A percentile compares a stretch with the other conserved stretches of the same genome.
These are phyloP conservation scores for Fallopia convolvulus DNA, from an alignment of 148 eudicot species.

Conservation along the genomic window DNA sequence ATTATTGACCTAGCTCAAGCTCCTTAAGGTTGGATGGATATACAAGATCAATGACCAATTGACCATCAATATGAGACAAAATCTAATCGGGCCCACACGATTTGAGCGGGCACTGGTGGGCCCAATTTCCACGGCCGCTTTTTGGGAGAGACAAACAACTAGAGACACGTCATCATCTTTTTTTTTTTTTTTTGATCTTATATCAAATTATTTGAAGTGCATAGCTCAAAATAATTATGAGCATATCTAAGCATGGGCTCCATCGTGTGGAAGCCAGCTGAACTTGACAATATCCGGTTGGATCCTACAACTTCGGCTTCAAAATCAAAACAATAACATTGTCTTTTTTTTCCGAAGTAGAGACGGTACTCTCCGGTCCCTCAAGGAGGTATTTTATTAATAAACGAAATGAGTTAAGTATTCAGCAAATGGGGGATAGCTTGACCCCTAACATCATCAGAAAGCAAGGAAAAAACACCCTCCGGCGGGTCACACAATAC, in stretches of 20 bases:
- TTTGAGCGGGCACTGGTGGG: conserved; percentile 1
- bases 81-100: not conserved
- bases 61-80: not conserved
- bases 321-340: no score
- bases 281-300: not conserved
- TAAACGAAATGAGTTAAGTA: no score
- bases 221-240: not conserved
- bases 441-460: no score
- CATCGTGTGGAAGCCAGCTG: not conserved
- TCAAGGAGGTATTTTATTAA: no score
- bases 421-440: no score
- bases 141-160: not conserved
- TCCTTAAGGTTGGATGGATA: not conserved
- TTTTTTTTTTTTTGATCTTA: not conserved
- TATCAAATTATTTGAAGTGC: not conserved
- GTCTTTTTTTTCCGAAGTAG: no score
- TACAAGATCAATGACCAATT: not conserved
- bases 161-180: not conserved
- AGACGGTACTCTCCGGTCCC: no score
- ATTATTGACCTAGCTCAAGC: no score
- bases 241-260: not conserved
- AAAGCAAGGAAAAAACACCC: no score
- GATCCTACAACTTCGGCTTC: not conserved
- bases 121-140: not conserved
- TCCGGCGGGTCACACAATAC: no score